Percentiles rank a stretch among this genome's conserved stretches.
Conservation (phyloP, 2,329 filamentous ascomycete species). For the Aureobasidium subglaciale region DNA sequence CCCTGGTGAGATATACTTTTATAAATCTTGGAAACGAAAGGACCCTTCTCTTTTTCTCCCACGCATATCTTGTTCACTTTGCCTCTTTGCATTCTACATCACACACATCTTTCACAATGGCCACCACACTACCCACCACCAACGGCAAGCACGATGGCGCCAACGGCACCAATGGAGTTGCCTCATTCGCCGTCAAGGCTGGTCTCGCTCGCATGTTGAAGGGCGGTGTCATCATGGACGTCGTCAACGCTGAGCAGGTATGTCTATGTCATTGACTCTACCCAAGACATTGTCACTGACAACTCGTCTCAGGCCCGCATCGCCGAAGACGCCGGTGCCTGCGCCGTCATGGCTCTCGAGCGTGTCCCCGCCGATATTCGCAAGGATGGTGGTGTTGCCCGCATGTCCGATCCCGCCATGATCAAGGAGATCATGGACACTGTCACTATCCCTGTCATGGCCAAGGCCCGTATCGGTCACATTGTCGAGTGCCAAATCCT, state of each 20-base stretch:
- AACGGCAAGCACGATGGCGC: slow-evolving; percentile 32
- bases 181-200: slow-evolving; percentile 81
- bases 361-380: slow-evolving; percentile 95
- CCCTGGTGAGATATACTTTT: slow-evolving; percentile 4
- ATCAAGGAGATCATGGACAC: slow-evolving; percentile 92
- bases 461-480: slow-evolving; percentile 95
- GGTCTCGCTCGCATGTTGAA: slow-evolving; percentile 97
- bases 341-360: slow-evolving; percentile 97
- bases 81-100: background rate
- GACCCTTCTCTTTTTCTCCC: background rate
- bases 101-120: slow-evolving; percentile 28
- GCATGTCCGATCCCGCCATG: slow-evolving; percentile 93
- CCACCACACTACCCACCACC: slow-evolving; percentile 42
- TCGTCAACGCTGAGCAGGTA: slow-evolving; percentile 80
- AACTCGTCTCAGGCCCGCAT: slow-evolving; percentile 67
- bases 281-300: background rate
- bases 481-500: slow-evolving; percentile 98
- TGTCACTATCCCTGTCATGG: slow-evolving; percentile 98
- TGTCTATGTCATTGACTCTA: slow-evolving; percentile 5
- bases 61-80: background rate
- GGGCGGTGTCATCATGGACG: slow-evolving; percentile 99
- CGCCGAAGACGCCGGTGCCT: slow-evolving; percentile 91
- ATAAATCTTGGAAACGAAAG: background rate
- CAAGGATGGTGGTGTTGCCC: slow-evolving; percentile 81
- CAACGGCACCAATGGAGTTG: slow-evolving; percentile 29